Percentiles rank a stretch among this genome's conserved stretches.
Conservation (phyloP, 169 alveolate species). For the Plasmodium inui region DNA sequence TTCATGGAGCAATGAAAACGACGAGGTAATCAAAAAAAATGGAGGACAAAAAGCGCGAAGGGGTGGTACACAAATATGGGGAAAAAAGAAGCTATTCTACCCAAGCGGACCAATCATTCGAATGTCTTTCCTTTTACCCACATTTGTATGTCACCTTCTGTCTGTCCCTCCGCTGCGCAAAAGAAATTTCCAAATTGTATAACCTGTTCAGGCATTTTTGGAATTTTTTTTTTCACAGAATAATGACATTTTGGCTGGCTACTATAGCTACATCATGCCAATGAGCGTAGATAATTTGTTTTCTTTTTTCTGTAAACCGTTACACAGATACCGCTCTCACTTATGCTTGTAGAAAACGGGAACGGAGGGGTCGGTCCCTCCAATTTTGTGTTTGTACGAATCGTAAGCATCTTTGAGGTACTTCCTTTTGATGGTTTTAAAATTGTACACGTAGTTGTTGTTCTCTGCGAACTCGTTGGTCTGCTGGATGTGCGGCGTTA, state of each 20-base stretch:
- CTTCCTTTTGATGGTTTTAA: conserved; percentile 54
- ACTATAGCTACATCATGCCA: neutral
- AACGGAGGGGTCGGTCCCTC: conserved; percentile 75
- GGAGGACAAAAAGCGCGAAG: neutral
- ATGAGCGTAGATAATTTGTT: neutral
- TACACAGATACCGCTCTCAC: neutral
- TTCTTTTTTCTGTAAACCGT: neutral
- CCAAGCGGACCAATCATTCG: neutral
- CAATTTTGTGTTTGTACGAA: conserved; percentile 74
- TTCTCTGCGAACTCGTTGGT: conserved; percentile 74
- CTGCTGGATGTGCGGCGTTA: conserved; percentile 71
- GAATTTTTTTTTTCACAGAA: neutral
- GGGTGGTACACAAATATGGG: neutral
- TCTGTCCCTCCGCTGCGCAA: neutral
- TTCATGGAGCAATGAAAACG: neutral
- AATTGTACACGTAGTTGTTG: conserved; percentile 64
- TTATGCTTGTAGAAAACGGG: conserved; percentile 71
- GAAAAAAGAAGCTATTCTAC: neutral
- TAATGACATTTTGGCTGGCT: neutral
- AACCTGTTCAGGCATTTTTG: neutral
- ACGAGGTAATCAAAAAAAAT: neutral
- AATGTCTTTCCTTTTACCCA: neutral
- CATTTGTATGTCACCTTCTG: neutral
- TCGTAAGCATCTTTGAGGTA: conserved; percentile 70
- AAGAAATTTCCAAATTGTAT: neutral